Conservation (phyloP, 441 rosid genomes). For the Pelargonium cotyledonis region DNA sequence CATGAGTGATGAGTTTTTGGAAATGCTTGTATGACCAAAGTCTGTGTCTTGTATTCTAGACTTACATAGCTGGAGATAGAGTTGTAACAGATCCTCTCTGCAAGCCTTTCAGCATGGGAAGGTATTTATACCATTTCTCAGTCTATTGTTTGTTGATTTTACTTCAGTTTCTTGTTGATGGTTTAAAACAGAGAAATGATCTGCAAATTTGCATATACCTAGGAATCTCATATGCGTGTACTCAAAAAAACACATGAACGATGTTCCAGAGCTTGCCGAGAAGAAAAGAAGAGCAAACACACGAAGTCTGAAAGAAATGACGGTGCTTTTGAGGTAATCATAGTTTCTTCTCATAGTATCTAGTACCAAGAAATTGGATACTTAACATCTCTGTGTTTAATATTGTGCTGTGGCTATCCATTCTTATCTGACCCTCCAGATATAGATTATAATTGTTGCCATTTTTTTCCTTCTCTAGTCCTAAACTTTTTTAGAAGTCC, state of each 20-base stretch:
- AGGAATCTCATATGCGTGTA: constrained; percentile 95
- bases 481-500: background rate
- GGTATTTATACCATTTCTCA: constrained; percentile 40
- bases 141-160: constrained; percentile 21
- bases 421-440: background rate
- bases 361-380: background rate
- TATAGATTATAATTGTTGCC: background rate
- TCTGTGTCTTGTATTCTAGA: constrained; percentile 38
- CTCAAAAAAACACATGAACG: constrained; percentile 91
- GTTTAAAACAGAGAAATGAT: constrained; percentile 13
- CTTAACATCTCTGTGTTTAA: background rate
- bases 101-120: constrained; percentile 98
- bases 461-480: background rate
- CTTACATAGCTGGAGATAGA: constrained; percentile 91
- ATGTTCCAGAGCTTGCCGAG: constrained; percentile 80
- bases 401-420: background rate
- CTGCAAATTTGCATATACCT: constrained; percentile 18
- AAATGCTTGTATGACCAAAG: constrained; percentile 22
- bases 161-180: constrained; percentile 20
- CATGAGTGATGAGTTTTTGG: constrained; percentile 16
- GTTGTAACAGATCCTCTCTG: constrained; percentile 94
- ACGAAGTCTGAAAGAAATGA: constrained; percentile 93
- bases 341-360: background rate
- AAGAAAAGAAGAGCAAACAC: constrained; percentile 87
- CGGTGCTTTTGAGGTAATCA: constrained; percentile 65